Conservation (phyloP, 495 filamentous ascomycete genomes). For the Bacidia rubella region DNA sequence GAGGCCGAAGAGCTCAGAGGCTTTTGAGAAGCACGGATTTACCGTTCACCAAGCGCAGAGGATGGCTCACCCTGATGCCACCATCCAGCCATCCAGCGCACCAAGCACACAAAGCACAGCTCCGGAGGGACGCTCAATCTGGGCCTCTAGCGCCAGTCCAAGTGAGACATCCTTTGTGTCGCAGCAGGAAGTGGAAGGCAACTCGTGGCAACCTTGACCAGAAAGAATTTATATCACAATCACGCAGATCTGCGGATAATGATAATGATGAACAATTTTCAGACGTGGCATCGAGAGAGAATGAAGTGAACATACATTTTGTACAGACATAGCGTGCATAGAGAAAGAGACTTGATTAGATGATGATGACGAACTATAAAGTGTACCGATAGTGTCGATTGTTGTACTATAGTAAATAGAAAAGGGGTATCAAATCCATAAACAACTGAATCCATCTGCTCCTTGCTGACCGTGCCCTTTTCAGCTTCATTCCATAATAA, state of each 20-base stretch:
- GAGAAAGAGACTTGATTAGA: not conserved
- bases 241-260: not conserved
- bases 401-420: not conserved
- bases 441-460: not conserved
- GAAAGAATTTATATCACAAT: not conserved
- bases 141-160: slow-evolving; percentile 8
- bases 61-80: slow-evolving; percentile 17
- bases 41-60: slow-evolving; percentile 19
- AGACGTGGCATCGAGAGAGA: not conserved
- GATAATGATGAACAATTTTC: not conserved
- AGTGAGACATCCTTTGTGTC: slow-evolving; percentile 13
- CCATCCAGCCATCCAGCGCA: slow-evolving; percentile 10
- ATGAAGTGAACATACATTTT: not conserved
- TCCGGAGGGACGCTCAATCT: slow-evolving; percentile 9
- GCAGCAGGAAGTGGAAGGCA: slow-evolving; percentile 7
- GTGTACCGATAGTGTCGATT: not conserved
- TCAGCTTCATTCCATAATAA: too few relatives aligned
- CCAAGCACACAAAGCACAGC: not conserved
- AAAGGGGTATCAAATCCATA: not conserved
- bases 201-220: slow-evolving; percentile 11
- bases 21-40: slow-evolving; percentile 16
- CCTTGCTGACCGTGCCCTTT: not conserved
- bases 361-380: not conserved
- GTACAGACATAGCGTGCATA: not conserved
- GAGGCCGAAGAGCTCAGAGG: slow-evolving; percentile 11